These are phyloP conservation scores for Murraya koenigii DNA, from an alignment of 345 rosid genomes.

Conservation along the genomic window DNA sequence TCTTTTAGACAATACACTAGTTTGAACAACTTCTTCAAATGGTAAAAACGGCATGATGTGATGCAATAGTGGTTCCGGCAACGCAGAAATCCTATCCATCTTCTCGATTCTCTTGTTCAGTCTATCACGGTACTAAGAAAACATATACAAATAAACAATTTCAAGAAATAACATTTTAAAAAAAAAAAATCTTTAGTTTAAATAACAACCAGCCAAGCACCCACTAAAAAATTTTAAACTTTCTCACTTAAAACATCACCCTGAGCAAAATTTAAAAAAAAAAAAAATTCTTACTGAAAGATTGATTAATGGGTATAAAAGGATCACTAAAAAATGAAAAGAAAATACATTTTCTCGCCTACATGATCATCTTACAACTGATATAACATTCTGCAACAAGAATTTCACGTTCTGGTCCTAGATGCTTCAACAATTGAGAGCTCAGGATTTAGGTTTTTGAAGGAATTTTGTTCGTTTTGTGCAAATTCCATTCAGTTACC, in stretches of 20 bases:
- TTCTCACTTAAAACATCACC: background rate
- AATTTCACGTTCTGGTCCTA: background rate
- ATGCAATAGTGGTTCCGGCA: conserved; percentile 7
- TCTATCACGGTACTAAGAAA: too few species aligned
- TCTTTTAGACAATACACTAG: background rate
- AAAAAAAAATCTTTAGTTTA: too few species aligned
- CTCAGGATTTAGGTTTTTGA: background rate
- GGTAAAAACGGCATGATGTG: background rate
- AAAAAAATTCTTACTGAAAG: background rate
- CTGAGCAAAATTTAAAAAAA: background rate
- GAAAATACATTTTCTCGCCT: background rate
- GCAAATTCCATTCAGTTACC: background rate
- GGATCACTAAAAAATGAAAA: background rate
- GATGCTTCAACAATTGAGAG: background rate
- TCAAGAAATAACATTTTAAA: background rate
- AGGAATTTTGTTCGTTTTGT: background rate
- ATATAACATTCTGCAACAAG: background rate
- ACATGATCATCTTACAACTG: too few species aligned
- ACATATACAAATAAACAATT: background rate
- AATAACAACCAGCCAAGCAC: background rate
- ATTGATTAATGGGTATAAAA: background rate
- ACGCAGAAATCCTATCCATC: background rate
- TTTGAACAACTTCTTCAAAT: background rate
- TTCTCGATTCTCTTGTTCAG: background rate
- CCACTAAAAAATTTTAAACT: background rate